A percentile compares a stretch with the other conserved stretches of the same genome.
Conservation (phyloP, 768 basidiomycete species). For the Grammothele lineata region DNA sequence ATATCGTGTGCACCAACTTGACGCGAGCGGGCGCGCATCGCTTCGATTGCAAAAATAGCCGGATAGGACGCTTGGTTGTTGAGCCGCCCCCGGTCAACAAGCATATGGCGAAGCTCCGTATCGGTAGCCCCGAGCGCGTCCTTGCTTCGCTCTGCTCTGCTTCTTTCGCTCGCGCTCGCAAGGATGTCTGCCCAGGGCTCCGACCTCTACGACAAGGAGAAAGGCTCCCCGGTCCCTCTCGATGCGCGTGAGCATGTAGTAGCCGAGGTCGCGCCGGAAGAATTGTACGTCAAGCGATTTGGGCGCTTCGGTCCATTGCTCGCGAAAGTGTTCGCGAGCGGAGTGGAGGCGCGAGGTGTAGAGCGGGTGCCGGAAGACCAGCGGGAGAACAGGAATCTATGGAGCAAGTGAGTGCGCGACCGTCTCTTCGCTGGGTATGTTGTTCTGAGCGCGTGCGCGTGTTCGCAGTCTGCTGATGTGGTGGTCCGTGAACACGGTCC, state of each 20-base stretch:
- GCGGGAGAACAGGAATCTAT: conserved; percentile 38
- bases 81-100: not conserved
- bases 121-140: not conserved
- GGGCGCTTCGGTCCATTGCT: conserved; percentile 23
- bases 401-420: conserved; percentile 37
- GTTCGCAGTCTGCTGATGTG: conserved; percentile 40
- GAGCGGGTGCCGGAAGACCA: conserved; percentile 51
- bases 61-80: too few species aligned
- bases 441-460: not conserved
- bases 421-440: conserved; percentile 2
- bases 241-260: too few species aligned
- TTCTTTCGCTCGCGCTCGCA: conserved; percentile 8
- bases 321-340: conserved; percentile 38
- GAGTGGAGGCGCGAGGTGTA: conserved; percentile 52
- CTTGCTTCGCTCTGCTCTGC: not conserved
- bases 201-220: conserved; percentile 23
- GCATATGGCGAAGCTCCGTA: not conserved
- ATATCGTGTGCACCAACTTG: not conserved
- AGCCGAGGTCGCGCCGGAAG: conserved; percentile 16
- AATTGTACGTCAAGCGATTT: conserved; percentile 19
- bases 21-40: not conserved
- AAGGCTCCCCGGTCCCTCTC: conserved; percentile 11
- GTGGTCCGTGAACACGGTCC: conserved; percentile 44
- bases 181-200: conserved; percentile 8
- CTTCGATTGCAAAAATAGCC: conserved; percentile 13